Base-by-base conservation (phyloP, 2,329 filamentous ascomycete species). In the Fusarium xyrophilum region DNA sequence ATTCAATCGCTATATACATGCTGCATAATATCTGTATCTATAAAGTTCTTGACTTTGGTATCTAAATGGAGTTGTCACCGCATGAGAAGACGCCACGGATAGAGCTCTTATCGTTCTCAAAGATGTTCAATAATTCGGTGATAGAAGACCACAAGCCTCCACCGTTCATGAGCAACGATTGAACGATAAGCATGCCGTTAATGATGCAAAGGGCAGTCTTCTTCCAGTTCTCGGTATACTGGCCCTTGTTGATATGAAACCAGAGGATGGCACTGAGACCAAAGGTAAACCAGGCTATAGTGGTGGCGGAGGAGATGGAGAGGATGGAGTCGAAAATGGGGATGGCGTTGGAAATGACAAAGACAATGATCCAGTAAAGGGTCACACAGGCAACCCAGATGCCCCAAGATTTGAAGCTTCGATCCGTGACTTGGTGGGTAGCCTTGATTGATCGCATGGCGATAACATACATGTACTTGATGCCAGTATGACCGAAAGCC, bases 311-410 rank as follows among this genome's bases (percentile, higher is more conserved):
- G 0, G 77, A 76, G 43, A 79, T 78, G 12, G 75, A 70, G 25
- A 79, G 69, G 55, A 79, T 79, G 3, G 76, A 78, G 61, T 79
- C 75, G 51, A 79, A 79, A 36, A 79, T 70, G 10, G 78, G 78
- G 14, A 79, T 77, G 11, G 77, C 76, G 52, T 76, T 78, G 43
- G 77, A 76, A 23, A 79, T 69, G 17, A 78, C 39, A 60, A 77
- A 79, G 1, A 75, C 73, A 2, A 75, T 33, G 17, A 75, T 50
- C 77, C 77, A 79, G 60, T 76, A 78, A 0, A 74, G 0, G 5
- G 73, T 78, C 7, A 74, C 76, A 33, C 74, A 76, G 7, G 44
- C 70, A 7, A 80, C 60, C 78, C 78, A 79, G 8, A 73, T 67
- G n/a, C 63, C 48, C 78, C 79, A 81, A 0, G 77, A 76, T 46